Evolutionary conservation across 1,284 basidiomycete genomes (phyloP).

Genomic region (Malassezia globosa): DNA sequence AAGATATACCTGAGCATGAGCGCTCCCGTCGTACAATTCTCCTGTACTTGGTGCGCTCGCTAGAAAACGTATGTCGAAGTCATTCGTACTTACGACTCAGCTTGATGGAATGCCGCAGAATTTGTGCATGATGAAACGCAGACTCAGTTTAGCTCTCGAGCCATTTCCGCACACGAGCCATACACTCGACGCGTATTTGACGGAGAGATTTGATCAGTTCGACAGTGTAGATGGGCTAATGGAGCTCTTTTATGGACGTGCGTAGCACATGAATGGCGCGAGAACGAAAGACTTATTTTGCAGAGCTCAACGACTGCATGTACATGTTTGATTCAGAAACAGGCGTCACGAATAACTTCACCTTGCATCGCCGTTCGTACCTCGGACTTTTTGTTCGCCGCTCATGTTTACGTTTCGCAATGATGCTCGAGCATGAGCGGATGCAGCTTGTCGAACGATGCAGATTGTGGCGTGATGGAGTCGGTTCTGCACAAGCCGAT

Average conservation of each 20-base stretch:
- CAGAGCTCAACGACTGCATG: constrained; percentile 13
- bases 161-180: not conserved
- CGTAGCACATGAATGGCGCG: not conserved
- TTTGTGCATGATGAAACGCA: not conserved
- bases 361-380: constrained; percentile 14
- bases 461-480: constrained; percentile 10
- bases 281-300: too few species aligned
- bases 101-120: constrained; percentile 7
- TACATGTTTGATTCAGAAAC: not conserved
- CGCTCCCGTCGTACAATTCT: constrained; percentile 5
- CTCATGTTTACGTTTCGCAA: constrained; percentile 12
- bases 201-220: not conserved
- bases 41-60: constrained; percentile 6
- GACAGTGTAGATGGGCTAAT: constrained; percentile 9
- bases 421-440: constrained; percentile 14
- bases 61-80: constrained; percentile 10
- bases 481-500: not conserved
- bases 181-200: not conserved
- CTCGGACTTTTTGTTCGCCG: constrained; percentile 13
- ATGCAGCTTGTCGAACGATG: constrained; percentile 1
- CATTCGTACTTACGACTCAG: not conserved
- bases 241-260: constrained; percentile 7
- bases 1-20: not conserved
- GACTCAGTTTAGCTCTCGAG: not conserved
- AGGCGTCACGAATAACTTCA: not conserved